Evolutionary conservation across 495 filamentous ascomycete genomes (phyloP), one percentile per base, ranked within the genome.

Genomic region (Ascobolus immersus): DNA sequence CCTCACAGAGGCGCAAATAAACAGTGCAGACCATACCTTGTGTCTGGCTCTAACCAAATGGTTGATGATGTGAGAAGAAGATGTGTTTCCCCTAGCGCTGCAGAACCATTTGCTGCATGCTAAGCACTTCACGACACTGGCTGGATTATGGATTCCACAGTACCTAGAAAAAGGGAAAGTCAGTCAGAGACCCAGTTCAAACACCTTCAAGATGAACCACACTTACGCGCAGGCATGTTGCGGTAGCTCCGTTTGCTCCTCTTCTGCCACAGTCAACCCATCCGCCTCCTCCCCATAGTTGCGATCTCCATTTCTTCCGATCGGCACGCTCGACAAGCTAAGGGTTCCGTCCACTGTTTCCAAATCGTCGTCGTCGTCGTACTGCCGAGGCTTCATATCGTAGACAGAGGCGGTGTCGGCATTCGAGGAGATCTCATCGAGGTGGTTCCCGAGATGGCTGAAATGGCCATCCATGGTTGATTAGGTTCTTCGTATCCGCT

Each of bases 101-200:
- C 86, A 99, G 52, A 99, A 99, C 86, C 86, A 99, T 49, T 99
- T 99, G 58, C 65, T 79, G 55, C 86, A 99, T 32, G 73, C 63
- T 33, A 99, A 62, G 49, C 86, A 99, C 54, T 91, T 93, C 34
- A 94, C 86, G 34, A 94, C 89, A 41, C 79, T 82, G 48, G 74
- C 72, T 8, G 84, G 69, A 39, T 86, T 89, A 53, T 99, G 86
- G 40, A 99, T 99, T 35, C 86, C 86, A 48, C 86, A 99, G 52
- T 99, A 96, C 32, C 79, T 90, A 44, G 13, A 34, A 18, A 44
- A 39, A 44, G 34, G 36, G 23, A 28, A 22, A 34, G 26, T 32
- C 17, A 32, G 24, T 21, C 12, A 12, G 20, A 28, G 14, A 24
- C 17, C 12, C 9, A 6, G 15, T 27, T 7, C 24, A 36, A 14